Conservation (phyloP, 345 rosid species). For the Mallotus nudiflorus region DNA sequence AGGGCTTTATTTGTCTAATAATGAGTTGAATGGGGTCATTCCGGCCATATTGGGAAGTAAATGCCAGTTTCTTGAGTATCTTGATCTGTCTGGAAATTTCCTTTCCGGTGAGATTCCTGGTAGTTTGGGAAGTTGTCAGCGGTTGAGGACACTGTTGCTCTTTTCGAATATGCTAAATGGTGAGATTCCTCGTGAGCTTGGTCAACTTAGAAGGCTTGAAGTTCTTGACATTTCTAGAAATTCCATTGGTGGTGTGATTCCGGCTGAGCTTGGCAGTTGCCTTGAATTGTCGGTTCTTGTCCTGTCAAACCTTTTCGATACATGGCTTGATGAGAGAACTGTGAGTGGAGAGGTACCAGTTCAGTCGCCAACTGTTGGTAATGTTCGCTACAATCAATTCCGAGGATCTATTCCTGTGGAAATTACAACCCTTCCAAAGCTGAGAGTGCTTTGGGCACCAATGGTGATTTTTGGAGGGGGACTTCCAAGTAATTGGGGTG, state of each 20-base stretch:
- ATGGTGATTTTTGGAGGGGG: constrained; percentile 20
- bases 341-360: neutral
- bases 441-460: constrained; percentile 38
- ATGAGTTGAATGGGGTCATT: constrained; percentile 29
- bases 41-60: constrained; percentile 18
- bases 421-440: constrained; percentile 31
- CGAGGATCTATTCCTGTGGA: constrained; percentile 28
- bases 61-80: constrained; percentile 28
- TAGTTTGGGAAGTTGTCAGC: constrained; percentile 28
- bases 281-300: constrained; percentile 32
- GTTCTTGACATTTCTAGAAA: constrained; percentile 36
- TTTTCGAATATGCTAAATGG: constrained; percentile 32
- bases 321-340: constrained; percentile 11
- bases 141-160: constrained; percentile 31
- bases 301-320: constrained; percentile 30
- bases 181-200: constrained; percentile 32
- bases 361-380: neutral
- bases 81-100: constrained; percentile 38
- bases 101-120: constrained; percentile 28
- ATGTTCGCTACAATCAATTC: constrained; percentile 23
- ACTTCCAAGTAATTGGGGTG: constrained; percentile 32
- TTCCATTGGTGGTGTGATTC: constrained; percentile 28
- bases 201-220: constrained; percentile 28
- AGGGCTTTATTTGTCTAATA: constrained; percentile 30
- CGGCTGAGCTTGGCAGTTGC: constrained; percentile 39